Evolutionary conservation across 768 basidiomycete genomes (phyloP).

Genomic region (Stropharia rugosoannulata): DNA sequence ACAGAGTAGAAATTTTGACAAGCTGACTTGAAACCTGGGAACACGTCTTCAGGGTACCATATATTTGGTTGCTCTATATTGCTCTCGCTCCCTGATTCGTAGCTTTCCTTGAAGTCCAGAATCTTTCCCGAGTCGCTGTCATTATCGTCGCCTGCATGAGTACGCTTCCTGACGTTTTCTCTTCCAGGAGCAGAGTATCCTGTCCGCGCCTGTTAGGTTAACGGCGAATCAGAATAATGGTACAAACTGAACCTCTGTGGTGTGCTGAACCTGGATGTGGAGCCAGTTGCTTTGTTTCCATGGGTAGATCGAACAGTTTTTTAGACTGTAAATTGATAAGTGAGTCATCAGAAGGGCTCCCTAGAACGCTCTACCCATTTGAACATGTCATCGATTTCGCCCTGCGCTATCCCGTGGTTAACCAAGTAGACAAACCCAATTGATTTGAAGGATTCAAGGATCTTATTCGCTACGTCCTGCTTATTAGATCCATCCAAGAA

Average conservation of each 20-base stretch:
- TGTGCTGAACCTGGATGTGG: conserved; percentile 45
- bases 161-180: conserved; percentile 32
- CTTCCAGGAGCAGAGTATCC: conserved; percentile 38
- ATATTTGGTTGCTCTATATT: conserved; percentile 49
- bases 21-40: conserved; percentile 54
- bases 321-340: conserved; percentile 28
- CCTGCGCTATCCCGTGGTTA: conserved; percentile 39
- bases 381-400: conserved; percentile 39
- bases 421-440: conserved; percentile 49
- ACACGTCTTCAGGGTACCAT: conserved; percentile 50
- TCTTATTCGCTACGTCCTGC: conserved; percentile 35
- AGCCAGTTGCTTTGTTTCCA: conserved; percentile 39
- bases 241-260: conserved; percentile 35
- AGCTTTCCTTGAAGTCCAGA: conserved; percentile 51
- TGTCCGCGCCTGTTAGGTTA: conserved; percentile 8
- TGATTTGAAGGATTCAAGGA: conserved; percentile 43
- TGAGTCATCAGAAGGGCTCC: neutral
- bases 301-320: conserved; percentile 35
- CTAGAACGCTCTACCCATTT: conserved; percentile 30
- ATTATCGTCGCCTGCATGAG: conserved; percentile 22
- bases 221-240: conserved; percentile 1
- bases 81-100: conserved; percentile 53
- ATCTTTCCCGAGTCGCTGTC: conserved; percentile 18
- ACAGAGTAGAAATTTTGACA: conserved; percentile 54
- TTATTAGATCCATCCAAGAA: conserved; percentile 41